A percentile compares a stretch with the other conserved stretches of the same genome.
These are phyloP conservation scores for Aurantiochytrium sp. DNA, from an alignment of 108 stramenopile genomes.

Conservation along the genomic window DNA sequence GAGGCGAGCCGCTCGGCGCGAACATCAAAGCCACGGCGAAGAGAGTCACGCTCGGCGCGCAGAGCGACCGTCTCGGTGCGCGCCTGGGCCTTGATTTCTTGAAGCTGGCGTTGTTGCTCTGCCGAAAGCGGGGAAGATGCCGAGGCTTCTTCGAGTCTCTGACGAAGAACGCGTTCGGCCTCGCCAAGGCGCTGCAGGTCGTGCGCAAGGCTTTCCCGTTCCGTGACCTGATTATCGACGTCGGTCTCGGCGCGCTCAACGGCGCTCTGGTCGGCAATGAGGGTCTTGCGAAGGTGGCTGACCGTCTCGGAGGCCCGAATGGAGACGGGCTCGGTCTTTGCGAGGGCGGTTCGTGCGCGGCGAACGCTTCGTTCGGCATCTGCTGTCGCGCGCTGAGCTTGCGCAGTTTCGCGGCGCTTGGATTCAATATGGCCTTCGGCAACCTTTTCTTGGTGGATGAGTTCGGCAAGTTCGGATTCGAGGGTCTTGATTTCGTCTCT, in stretches of 20 bases:
- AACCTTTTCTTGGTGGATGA: slow-evolving; percentile 49
- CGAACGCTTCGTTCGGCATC: slow-evolving; percentile 64
- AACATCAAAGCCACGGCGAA: neutral
- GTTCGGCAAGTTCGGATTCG: slow-evolving; percentile 53
- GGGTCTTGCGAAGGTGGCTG: slow-evolving; percentile 55
- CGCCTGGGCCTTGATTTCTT: neutral
- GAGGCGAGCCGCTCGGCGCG: neutral
- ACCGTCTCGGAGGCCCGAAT: slow-evolving; percentile 66
- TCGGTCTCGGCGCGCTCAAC: slow-evolving; percentile 55
- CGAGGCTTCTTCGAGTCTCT: neutral
- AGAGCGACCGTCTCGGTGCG: neutral
- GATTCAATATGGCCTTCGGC: slow-evolving; percentile 54
- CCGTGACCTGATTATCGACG: slow-evolving; percentile 41
- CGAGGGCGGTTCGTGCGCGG: slow-evolving; percentile 55
- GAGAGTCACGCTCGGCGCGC: neutral
- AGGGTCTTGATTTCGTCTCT: slow-evolving; percentile 53
- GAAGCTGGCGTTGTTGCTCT: neutral
- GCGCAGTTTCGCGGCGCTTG: slow-evolving; percentile 60
- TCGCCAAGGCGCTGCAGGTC: neutral
- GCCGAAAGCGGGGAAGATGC: neutral
- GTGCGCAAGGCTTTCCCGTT: neutral
- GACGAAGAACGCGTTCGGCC: neutral
- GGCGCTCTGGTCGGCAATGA: slow-evolving; percentile 52
- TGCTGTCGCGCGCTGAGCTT: slow-evolving; percentile 49
- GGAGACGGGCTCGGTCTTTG: slow-evolving; percentile 59